phyloP scores from a whole-genome alignment of 108 stramenopile species.

The Fragilaria radians region DNA sequence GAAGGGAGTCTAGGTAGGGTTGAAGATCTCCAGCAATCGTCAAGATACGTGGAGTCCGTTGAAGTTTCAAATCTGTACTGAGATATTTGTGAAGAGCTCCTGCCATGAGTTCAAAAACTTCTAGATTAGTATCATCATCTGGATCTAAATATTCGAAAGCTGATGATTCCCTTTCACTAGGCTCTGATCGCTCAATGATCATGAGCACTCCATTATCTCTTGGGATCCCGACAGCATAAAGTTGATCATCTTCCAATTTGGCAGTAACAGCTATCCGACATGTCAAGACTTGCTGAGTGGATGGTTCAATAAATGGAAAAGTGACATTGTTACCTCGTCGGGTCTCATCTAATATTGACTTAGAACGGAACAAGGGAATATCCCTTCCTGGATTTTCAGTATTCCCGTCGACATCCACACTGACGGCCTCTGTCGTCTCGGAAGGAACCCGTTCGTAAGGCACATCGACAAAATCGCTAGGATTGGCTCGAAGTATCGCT shows the following conservation, averaged over 20 bases:
- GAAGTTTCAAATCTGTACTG: slow-evolving; percentile 32
- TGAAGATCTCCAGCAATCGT: slow-evolving; percentile 45
- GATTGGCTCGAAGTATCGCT: no score
- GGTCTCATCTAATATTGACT: background rate
- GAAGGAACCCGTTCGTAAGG: background rate
- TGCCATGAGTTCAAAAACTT: slow-evolving; percentile 54
- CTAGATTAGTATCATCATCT: slow-evolving; percentile 39
- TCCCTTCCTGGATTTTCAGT: background rate
- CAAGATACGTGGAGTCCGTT: slow-evolving; percentile 44
- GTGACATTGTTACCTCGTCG: background rate
- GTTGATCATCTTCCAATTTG: background rate
- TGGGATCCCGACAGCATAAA: background rate
- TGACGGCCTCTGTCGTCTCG: no score
- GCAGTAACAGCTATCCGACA: background rate
- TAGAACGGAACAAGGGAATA: background rate
- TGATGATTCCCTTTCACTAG: background rate
- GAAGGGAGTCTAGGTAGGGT: slow-evolving; percentile 27
- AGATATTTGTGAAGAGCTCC: slow-evolving; percentile 32
- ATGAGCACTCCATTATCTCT: background rate
- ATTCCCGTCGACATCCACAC: background rate
- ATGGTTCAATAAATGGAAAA: background rate
- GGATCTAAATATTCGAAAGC: slow-evolving; percentile 16
- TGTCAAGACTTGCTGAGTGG: background rate
- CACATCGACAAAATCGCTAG: no score
- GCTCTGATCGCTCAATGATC: background rate